Base-by-base conservation (phyloP, 768 basidiomycete species). In the Leccinum barrowsii region DNA sequence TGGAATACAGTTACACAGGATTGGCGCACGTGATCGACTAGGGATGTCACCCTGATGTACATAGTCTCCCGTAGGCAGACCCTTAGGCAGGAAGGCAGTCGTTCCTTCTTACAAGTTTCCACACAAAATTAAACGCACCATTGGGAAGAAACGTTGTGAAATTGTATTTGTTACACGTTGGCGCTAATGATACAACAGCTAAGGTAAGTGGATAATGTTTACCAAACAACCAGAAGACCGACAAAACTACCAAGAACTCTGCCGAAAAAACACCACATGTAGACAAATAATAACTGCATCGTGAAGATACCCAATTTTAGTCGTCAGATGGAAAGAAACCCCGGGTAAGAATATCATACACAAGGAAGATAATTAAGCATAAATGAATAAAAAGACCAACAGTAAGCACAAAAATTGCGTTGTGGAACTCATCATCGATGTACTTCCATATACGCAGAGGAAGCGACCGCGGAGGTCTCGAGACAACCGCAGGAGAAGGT, bases 311-410 rank as follows among this genome's bases (percentile, higher is more conserved):
- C 42, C 42, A 19, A 44, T 19, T 34, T 70, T 56, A 70, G 42
- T 70, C 68, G 46, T 70, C 68, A 3, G 70, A 63, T 30, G 70
- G 69, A 22, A 57, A 26, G 26, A 70, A 37, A 37, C 70, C 70
- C 24, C 69, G 67, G 6, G 61, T 63, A 10, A 72, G 65, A 46
- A 72, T 54, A 63, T 70, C 67, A 59, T 72, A 72, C 22, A 73
- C 44, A 19, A 72, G 64, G 19, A 59, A 70, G 8, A 70, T 24
- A 57, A 61, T 64, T 60, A 72, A 63, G 19, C 71, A 72, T 24
- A 57, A 22, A 35, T 73, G 61, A 57, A 72, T 67, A 22, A 64
- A 51, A 7, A 70, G 47, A n/a, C 71, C 71, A 12, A 72, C 50
- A 13, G 52, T 47, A 37, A 73, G 40, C 21, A 72, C 57, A 8